Conservation (phyloP, 345 rosid genomes). For the Alliaria petiolata region DNA sequence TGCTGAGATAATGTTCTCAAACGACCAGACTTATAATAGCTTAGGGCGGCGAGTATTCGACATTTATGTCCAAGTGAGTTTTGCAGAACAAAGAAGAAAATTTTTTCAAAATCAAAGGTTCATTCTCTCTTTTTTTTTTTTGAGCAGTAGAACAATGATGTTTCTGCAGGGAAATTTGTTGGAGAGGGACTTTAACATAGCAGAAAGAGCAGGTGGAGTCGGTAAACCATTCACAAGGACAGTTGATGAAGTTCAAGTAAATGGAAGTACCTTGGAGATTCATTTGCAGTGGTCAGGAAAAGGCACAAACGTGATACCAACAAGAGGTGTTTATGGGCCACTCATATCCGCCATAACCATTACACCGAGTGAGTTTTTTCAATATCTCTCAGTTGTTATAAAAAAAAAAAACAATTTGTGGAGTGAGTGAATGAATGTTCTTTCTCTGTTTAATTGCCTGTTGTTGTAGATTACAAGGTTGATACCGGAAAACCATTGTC, state of each 20-base stretch:
- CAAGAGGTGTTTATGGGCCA: conserved; percentile 74
- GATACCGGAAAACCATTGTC: conserved; percentile 46
- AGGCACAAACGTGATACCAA: conserved; percentile 73
- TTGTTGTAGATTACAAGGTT: conserved; percentile 56
- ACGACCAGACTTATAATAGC: conserved; percentile 51
- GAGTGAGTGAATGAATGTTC: background rate
- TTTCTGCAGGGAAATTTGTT: conserved; percentile 52
- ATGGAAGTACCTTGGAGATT: conserved; percentile 69
- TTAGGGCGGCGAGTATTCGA: conserved; percentile 71
- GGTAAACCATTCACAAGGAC: conserved; percentile 36
- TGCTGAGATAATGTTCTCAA: conserved; percentile 76
- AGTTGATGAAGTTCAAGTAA: conserved; percentile 40
- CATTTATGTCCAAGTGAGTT: conserved; percentile 70
- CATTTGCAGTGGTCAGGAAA: conserved; percentile 75
- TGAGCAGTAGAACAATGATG: background rate
- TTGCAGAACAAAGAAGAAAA: background rate
- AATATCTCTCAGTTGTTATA: background rate
- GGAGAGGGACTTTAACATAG: conserved; percentile 56
- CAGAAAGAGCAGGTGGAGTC: conserved; percentile 68
- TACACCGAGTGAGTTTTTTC: conserved; percentile 59
- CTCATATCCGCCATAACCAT: conserved; percentile 76
- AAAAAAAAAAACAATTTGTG: background rate
- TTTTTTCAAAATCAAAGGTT: background rate
- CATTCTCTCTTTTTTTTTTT: background rate
- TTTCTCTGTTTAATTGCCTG: conserved; percentile 38